Evolutionary conservation across 257 asterid genomes (phyloP), one percentile per base, ranked within the genome.

Genomic region (Buddleja alternifolia): DNA sequence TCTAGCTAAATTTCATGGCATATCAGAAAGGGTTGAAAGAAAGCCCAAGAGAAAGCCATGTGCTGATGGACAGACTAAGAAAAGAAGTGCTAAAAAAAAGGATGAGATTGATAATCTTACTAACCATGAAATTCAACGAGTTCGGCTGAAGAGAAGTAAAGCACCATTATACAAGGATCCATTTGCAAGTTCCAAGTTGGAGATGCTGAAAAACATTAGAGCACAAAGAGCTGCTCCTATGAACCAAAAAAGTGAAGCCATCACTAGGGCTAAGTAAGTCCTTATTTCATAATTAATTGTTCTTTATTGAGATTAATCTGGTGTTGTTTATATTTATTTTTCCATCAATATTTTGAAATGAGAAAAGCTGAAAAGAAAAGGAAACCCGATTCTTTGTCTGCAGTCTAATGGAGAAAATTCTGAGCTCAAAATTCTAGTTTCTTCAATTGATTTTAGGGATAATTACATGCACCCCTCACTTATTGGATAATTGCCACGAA

Each of bases 121-220:
- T 42, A 80, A 68, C 52, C 70, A 40, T 2, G 84, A 78, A 60
- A 56, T 29, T 68, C 78, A 78, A 70, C 73, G 65, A 20, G 70
- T 51, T 50, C 79, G 63, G 69, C 24, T 81, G 57, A 87, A 74
- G 83, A 85, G 81, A 67, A 84, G 78, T 8, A 71, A 51, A 37
- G 36, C 67, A n/a, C 89, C 96, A 39, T 58, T 66, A 10, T 90
- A 79, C 78, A 90, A 84, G 77, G 99, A 93, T 77, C 97, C 99
- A 37, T 67, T 86, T 68, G 89, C 88, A 15, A 78, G 81, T 63
- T 67, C 90, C 76, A 93, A 89, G 80, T 36, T 93, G 78, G 96
- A 90, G 83, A 84, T 93, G 96, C 57, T 93, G 65, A 93, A 83
- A 70, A 79, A 66, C 74, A 93, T 89, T 58, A 82, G 90, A 73